Evolutionary conservation across 164 flowering plant species (phyloP).

Genomic region (Kalanchoe fedtschenkoi): DNA sequence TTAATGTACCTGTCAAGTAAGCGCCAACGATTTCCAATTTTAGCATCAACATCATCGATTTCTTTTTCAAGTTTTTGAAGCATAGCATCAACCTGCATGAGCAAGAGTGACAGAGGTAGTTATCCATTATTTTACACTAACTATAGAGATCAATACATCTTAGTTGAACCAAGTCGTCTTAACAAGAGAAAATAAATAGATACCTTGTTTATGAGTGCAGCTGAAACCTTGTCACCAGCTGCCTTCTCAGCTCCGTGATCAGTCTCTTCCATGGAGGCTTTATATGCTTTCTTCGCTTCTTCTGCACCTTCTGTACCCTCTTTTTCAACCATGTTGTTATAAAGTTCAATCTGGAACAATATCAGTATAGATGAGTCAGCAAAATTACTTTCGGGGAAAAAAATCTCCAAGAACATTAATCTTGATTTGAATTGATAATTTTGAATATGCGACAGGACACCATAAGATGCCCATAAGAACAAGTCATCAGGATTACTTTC

Average conservation of each 20-base stretch:
- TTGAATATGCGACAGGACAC: no score
- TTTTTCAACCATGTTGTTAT: constrained; percentile 69
- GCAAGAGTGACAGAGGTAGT: not conserved
- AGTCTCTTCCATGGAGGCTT: constrained; percentile 48
- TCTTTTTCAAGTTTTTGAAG: constrained; percentile 92
- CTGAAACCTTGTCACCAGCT: constrained; percentile 46
- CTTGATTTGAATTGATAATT: no score
- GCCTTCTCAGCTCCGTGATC: constrained; percentile 40
- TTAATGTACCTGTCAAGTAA: constrained; percentile 69
- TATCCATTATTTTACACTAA: no score
- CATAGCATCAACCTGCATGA: constrained; percentile 72
- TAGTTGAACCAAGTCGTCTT: not conserved
- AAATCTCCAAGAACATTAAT: no score
- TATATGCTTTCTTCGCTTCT: constrained; percentile 70
- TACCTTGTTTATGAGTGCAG: constrained; percentile 77
- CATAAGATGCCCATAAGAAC: no score
- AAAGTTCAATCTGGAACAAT: constrained; percentile 62
- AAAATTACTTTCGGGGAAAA: no score
- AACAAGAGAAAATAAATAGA: constrained; percentile 1
- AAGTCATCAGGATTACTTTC: no score
- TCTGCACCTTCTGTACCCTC: constrained; percentile 70
- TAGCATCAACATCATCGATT: constrained; percentile 90
- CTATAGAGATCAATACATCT: no score
- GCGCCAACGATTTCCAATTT: constrained; percentile 78
- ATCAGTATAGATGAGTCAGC: no score